Base-by-base conservation (phyloP, 2,329 filamentous ascomycete species). In the Neofusicoccum umdonicola region DNA sequence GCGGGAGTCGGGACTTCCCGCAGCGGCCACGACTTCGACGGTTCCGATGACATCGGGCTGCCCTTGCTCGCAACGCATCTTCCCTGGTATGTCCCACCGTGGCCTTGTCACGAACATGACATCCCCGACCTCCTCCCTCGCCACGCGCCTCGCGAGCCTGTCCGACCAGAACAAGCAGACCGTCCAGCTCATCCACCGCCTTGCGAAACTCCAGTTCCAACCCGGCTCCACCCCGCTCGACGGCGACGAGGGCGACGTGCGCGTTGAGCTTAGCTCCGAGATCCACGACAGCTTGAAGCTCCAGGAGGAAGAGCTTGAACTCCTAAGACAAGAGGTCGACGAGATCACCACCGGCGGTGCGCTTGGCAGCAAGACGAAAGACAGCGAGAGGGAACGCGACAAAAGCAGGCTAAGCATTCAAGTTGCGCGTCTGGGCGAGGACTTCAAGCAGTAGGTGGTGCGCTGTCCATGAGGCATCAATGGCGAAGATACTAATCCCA, bases 261-360 rank as follows among this genome's bases (percentile, higher is more conserved):
- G 89, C 64, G 76, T 88, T 19, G 93, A 97, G 78, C 85, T 97
- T 39, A 87, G 87, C 68, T 83, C 86, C 22, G 93, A 97, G 75
- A 96, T 97, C 68, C 88, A 90, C 69, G 88, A 91, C 71, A 85
- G 85, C 17, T 78, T 97, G 66, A 89, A 91, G 70, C 88, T 91
- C 65, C 86, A 90, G 57, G 89, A 96, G 71, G 92, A 96, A 67
- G 92, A 96, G 66, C 85, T 95, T 68, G 93, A 96, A 76, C 78
- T 95, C 17, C 74, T 97, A 39, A 83, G 82, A 54, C 92, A 95
- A 73, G 93, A 97, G 71, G 84, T 92, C 34, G 85, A 90, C 67
- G 92, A 92, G 70, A 78, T 93, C 31, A 82, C 85, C 41, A 76
- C 82, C 3, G 73, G 73, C 58, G 12, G 44, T 8, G 72, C 68